Percentiles rank a stretch among this genome's conserved stretches.
Conservation (phyloP, 768 basidiomycete genomes). For the Mycena kentingensis region DNA sequence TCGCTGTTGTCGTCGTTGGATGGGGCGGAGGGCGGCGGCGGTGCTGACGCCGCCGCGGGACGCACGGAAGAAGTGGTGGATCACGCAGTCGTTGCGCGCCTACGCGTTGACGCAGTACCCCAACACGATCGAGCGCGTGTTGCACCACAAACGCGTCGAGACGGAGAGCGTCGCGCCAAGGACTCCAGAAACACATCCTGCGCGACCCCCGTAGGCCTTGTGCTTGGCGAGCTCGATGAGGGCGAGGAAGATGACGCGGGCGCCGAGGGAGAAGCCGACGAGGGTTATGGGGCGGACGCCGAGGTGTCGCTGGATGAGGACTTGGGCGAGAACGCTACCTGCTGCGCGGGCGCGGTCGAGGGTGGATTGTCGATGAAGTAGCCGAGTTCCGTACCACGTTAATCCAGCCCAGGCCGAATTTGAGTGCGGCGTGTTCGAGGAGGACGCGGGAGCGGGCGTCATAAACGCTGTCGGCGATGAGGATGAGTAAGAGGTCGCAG, state of each 20-base stretch:
- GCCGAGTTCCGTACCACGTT: slow-evolving; percentile 94
- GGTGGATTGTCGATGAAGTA: slow-evolving; percentile 99
- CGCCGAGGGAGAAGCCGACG: slow-evolving; percentile 95
- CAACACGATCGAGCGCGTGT: slow-evolving; percentile 81
- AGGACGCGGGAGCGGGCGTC: slow-evolving; percentile 94
- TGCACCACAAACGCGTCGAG: slow-evolving; percentile 74
- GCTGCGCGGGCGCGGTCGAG: slow-evolving; percentile 93
- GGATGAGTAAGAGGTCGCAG: slow-evolving; percentile 92
- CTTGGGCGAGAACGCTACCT: slow-evolving; percentile 88
- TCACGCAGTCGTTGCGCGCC: slow-evolving; percentile 92
- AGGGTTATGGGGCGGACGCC: slow-evolving; percentile 96
- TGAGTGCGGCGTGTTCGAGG: slow-evolving; percentile 80
- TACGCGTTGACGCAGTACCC: slow-evolving; percentile 91
- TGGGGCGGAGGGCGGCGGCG: slow-evolving; percentile 88
- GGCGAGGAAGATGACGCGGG: slow-evolving; percentile 97
- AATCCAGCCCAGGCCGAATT: slow-evolving; percentile 89
- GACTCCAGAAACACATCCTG: slow-evolving; percentile 96
- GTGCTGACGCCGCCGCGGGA: slow-evolving; percentile 90
- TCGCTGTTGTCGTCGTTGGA: slow-evolving; percentile 47
- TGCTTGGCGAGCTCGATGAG: slow-evolving; percentile 85
- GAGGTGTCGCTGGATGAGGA: slow-evolving; percentile 84
- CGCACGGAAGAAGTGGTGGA: slow-evolving; percentile 96
- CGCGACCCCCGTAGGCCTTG: slow-evolving; percentile 89
- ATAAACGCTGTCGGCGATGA: slow-evolving; percentile 97
- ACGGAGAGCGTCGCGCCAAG: slow-evolving; percentile 92